Evolutionary conservation across 805 yeast species (phyloP).

Genomic region (Diddensiella caesifluorescens): DNA sequence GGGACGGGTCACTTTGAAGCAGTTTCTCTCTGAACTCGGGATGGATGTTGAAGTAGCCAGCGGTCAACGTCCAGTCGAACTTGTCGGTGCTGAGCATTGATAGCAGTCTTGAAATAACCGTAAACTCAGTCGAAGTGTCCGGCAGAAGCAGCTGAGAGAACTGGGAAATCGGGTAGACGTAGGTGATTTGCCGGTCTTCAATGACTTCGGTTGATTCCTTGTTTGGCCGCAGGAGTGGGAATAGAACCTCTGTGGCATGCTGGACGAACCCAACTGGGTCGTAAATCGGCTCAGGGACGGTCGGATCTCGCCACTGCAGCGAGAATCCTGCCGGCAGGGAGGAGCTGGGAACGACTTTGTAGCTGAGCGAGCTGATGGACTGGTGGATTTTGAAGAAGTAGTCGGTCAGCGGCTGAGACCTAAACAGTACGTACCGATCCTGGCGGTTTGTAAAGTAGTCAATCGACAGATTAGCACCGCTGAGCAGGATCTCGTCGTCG

Average conservation of each 20-base stretch:
- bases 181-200: conserved; percentile 36
- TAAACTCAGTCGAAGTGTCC: conserved; percentile 77
- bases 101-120: conserved; percentile 56
- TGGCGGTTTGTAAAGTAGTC: conserved; percentile 95
- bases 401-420: conserved; percentile 51
- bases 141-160: conserved; percentile 72
- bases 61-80: conserved; percentile 81
- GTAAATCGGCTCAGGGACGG: conserved; percentile 54
- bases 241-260: conserved; percentile 47
- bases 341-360: conserved; percentile 47
- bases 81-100: conserved; percentile 50
- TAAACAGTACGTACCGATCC: conserved; percentile 80
- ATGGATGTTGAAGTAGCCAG: conserved; percentile 92
- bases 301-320: conserved; percentile 71
- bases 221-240: conserved; percentile 50
- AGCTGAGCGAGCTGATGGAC: conserved; percentile 66
- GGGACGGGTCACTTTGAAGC: conserved; percentile 46
- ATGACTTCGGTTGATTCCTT: background rate
- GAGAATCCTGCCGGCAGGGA: conserved; percentile 44
- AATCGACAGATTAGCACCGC: conserved; percentile 86
- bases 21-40: conserved; percentile 62
- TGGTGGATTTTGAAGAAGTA: conserved; percentile 70
- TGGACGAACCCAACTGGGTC: conserved; percentile 25
- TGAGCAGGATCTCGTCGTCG: conserved; percentile 79
- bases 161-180: conserved; percentile 87